phyloP scores from a whole-genome alignment of 1,284 basidiomycete species.

The Cerrena zonata region DNA sequence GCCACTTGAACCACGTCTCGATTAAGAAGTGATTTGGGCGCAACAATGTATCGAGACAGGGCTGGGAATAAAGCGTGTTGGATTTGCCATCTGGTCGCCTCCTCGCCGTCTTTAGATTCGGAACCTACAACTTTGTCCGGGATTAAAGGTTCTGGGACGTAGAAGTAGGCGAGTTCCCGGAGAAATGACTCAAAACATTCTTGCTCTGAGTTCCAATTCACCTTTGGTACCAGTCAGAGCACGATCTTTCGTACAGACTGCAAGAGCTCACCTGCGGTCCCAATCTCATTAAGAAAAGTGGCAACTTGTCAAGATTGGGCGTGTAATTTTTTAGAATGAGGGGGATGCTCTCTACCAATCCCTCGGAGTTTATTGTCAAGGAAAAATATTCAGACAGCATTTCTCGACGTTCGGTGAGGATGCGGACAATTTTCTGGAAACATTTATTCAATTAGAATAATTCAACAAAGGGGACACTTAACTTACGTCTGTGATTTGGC shows the following conservation, averaged over 20 bases:
- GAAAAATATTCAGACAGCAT: conserved; percentile 95
- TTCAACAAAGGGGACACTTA: neutral
- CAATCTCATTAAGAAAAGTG: conserved; percentile 78
- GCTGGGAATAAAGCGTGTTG: conserved; percentile 84
- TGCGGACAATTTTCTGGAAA: conserved; percentile 56
- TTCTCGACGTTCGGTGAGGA: conserved; percentile 56
- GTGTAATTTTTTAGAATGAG: conserved; percentile 79
- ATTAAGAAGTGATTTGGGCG: conserved; percentile 67
- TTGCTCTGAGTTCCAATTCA: conserved; percentile 82
- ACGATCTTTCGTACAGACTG: conserved; percentile 2
- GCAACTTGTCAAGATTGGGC: conserved; percentile 81
- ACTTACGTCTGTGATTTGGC: conserved; percentile 68
- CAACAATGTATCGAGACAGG: conserved; percentile 66
- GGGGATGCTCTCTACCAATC: conserved; percentile 71
- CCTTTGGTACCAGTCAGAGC: conserved; percentile 40
- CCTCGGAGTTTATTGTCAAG: conserved; percentile 59
- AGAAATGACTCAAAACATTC: conserved; percentile 84
- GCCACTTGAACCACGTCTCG: conserved; percentile 81
- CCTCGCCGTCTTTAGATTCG: conserved; percentile 27
- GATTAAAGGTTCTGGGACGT: conserved; percentile 59
- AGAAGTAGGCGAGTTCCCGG: conserved; percentile 87
- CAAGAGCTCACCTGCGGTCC: conserved; percentile 66
- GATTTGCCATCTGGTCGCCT: conserved; percentile 75
- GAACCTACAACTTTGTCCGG: conserved; percentile 14
- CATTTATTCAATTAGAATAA: too few species aligned